phyloP scores from a whole-genome alignment of 192 early-diverging fungal species.

The Entomortierella chlamydospora region DNA sequence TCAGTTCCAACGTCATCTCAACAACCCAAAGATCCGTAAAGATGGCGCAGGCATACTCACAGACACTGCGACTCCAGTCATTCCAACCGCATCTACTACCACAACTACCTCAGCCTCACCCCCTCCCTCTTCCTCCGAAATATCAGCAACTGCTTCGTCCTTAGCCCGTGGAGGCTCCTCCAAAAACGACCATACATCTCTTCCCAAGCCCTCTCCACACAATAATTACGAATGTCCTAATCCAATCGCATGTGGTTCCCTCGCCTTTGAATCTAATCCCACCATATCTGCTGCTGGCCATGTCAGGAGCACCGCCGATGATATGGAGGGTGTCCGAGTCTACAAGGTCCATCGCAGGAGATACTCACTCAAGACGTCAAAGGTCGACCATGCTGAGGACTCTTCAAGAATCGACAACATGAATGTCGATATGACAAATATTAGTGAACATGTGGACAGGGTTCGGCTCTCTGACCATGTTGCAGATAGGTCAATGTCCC shows the following conservation, averaged over 20 bases:
- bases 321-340: conserved; percentile 23
- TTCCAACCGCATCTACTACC: conserved; percentile 16
- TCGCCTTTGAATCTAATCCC: background rate
- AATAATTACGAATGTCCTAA: conserved; percentile 9
- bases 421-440: conserved; percentile 9
- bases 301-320: background rate
- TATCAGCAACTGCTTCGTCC: background rate
- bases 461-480: conserved; percentile 22
- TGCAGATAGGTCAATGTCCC: background rate
- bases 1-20: conserved; percentile 44
- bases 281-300: background rate
- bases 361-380: conserved; percentile 7
- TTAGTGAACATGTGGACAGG: conserved; percentile 39
- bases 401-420: background rate
- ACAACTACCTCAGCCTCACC: conserved; percentile 1
- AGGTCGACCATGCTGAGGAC: background rate
- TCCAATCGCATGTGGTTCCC: conserved; percentile 8
- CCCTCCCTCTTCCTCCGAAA: background rate
- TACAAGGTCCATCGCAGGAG: conserved; percentile 41
- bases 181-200: background rate
- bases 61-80: conserved; percentile 22
- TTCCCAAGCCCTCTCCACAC: background rate
- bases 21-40: conserved; percentile 33
- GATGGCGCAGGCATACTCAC: conserved; percentile 29
- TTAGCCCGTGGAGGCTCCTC: background rate